These are phyloP conservation scores for Wickerhamiella occidentalis DNA, from an alignment of 805 yeast species.

Conservation along the genomic window DNA sequence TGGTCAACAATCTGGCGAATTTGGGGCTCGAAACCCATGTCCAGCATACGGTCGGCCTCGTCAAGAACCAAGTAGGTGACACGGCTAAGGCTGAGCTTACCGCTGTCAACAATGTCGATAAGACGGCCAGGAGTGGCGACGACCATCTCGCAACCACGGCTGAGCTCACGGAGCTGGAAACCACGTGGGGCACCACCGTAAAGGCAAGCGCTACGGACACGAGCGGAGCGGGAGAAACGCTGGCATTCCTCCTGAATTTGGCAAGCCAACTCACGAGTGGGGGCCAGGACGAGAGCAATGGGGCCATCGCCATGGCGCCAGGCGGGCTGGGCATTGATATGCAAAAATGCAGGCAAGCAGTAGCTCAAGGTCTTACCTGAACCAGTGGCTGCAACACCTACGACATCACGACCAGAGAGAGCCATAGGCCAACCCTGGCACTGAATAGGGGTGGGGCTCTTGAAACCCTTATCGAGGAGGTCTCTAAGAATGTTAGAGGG, in stretches of 20 bases:
- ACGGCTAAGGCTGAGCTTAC: conserved; percentile 89
- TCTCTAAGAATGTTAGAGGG: conserved; percentile 86
- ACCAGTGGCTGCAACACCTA: conserved; percentile 98
- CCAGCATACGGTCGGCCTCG: conserved; percentile 99
- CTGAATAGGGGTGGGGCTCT: conserved; percentile 89
- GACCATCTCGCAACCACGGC: conserved; percentile 88
- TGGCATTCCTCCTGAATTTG: conserved; percentile 94
- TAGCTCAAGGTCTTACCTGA: conserved; percentile 97
- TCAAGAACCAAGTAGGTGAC: conserved; percentile 94
- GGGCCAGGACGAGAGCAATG: conserved; percentile 86
- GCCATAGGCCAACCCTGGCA: conserved; percentile 99
- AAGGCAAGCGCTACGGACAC: conserved; percentile 87
- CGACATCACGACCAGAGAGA: conserved; percentile 94
- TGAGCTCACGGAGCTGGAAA: conserved; percentile 90
- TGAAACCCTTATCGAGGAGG: conserved; percentile 82
- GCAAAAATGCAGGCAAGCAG: conserved; percentile 94
- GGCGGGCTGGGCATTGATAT: conserved; percentile 89
- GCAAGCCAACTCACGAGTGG: conserved; percentile 97
- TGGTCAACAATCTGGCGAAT: conserved; percentile 95
- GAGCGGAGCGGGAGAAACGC: conserved; percentile 82
- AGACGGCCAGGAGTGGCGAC: conserved; percentile 99
- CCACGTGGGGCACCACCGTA: conserved; percentile 99
- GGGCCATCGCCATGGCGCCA: conserved; percentile 89
- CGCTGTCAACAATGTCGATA: conserved; percentile 89
- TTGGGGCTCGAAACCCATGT: conserved; percentile 99